Conservation (phyloP, 1,284 basidiomycete species). For the Xanthoconium separans region DNA sequence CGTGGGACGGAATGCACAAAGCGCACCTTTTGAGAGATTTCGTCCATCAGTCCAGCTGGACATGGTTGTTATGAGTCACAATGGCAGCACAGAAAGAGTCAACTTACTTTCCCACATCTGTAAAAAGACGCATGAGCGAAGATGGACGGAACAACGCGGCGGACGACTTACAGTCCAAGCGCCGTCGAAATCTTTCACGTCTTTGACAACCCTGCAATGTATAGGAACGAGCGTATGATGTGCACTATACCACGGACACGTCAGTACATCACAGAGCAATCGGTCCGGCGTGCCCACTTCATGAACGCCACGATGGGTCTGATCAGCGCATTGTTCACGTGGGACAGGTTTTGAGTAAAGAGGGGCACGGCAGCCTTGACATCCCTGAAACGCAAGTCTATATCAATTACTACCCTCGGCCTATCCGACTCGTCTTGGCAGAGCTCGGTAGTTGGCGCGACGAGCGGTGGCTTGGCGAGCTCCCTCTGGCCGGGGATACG, state of each 20-base stretch:
- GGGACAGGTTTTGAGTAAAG: conserved; percentile 84
- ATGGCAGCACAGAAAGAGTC: not conserved
- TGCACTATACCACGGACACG: conserved; percentile 48
- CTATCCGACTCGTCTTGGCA: conserved; percentile 40
- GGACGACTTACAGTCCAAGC: conserved; percentile 76
- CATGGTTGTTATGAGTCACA: conserved; percentile 18
- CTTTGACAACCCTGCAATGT: conserved; percentile 80
- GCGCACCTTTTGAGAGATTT: conserved; percentile 70
- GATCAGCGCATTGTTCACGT: conserved; percentile 93
- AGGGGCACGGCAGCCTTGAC: conserved; percentile 94
- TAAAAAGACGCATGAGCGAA: conserved; percentile 14
- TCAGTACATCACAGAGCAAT: conserved; percentile 15
- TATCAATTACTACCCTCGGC: conserved; percentile 77
- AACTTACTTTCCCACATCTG: conserved; percentile 84
- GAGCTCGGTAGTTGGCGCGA: conserved; percentile 57
- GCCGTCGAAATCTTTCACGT: conserved; percentile 81
- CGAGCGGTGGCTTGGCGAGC: conserved; percentile 84
- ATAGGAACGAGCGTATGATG: conserved; percentile 92
- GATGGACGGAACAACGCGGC: not conserved
- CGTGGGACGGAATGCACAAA: not conserved
- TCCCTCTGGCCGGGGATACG: conserved; percentile 88
- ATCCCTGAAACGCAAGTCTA: conserved; percentile 95
- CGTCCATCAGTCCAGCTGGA: conserved; percentile 80
- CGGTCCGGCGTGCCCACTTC: conserved; percentile 62
- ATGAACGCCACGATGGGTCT: conserved; percentile 98